A percentile compares a stretch with the other conserved stretches of the same genome.
Conservation (phyloP, 169 alveolate species). For the Plasmodium cynomolgi region DNA sequence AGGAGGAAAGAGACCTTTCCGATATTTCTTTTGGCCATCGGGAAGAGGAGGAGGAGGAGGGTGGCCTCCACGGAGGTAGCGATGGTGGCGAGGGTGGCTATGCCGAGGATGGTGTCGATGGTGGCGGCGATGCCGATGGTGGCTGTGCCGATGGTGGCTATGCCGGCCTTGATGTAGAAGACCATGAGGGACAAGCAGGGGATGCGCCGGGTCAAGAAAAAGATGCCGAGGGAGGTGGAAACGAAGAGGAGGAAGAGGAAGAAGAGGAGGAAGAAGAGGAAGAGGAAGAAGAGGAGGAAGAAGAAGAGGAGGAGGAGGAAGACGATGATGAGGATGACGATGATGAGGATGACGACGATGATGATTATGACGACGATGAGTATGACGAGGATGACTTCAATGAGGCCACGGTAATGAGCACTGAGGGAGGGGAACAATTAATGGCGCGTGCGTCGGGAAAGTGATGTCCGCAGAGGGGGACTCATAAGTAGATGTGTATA, state of each 20-base stretch:
- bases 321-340: constrained; percentile 46
- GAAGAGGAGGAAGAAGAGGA: constrained; percentile 51
- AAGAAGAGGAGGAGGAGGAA: constrained; percentile 49
- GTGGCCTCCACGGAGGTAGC: background rate
- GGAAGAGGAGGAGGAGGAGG: background rate
- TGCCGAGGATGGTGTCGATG: background rate
- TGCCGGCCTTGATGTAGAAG: background rate
- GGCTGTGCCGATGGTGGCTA: background rate
- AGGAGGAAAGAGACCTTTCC: constrained; percentile 15
- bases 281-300: constrained; percentile 63
- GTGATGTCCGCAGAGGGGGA: background rate
- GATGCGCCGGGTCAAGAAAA: background rate
- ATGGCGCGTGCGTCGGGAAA: background rate
- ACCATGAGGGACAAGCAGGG: background rate
- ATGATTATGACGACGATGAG: constrained; percentile 63
- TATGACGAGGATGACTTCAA: constrained; percentile 73
- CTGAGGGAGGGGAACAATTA: background rate
- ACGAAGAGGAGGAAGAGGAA: constrained; percentile 51
- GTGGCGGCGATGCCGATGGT: background rate
- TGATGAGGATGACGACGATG: constrained; percentile 62
- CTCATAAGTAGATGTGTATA: background rate
- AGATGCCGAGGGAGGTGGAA: background rate
- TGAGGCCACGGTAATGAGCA: constrained; percentile 60
- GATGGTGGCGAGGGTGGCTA: background rate
- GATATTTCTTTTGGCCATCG: background rate